Evolutionary conservation across 2,329 filamentous ascomycete genomes (phyloP).

Genomic region (Rachicladosporium sp.): DNA sequence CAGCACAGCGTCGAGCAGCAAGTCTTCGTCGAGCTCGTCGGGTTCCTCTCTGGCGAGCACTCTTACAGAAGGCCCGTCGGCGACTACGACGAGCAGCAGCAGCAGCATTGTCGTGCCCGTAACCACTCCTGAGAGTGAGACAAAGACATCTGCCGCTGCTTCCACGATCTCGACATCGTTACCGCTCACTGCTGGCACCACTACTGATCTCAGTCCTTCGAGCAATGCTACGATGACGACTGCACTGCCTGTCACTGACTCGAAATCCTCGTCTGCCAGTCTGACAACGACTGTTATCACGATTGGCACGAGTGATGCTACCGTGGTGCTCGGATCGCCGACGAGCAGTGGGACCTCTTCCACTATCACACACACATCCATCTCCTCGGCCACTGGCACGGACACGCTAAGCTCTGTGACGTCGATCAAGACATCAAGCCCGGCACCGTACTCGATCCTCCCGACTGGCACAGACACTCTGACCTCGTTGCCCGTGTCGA

Average conservation of each 20-base stretch:
- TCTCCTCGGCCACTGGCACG: no score
- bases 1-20: no score
- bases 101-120: slow-evolving; percentile 3
- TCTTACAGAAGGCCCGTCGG: neutral
- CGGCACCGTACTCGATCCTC: slow-evolving; percentile 28
- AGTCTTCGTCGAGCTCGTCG: no score
- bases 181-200: neutral
- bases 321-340: no score
- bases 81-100: neutral
- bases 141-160: neutral
- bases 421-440: slow-evolving; percentile 11
- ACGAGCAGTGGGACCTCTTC: no score
- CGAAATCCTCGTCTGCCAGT: no score
- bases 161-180: neutral
- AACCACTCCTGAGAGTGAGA: neutral
- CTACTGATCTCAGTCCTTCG: neutral
- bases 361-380: no score
- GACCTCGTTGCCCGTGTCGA: slow-evolving; percentile 41
- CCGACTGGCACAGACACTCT: slow-evolving; percentile 35
- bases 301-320: no score
- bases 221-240: neutral
- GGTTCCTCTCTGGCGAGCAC: no score
- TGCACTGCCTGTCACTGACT: neutral
- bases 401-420: no score
- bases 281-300: no score